These are phyloP conservation scores for Echinochloa phyllopogon DNA, from an alignment of 176 grass and related monocot genomes.

Conservation along the genomic window DNA sequence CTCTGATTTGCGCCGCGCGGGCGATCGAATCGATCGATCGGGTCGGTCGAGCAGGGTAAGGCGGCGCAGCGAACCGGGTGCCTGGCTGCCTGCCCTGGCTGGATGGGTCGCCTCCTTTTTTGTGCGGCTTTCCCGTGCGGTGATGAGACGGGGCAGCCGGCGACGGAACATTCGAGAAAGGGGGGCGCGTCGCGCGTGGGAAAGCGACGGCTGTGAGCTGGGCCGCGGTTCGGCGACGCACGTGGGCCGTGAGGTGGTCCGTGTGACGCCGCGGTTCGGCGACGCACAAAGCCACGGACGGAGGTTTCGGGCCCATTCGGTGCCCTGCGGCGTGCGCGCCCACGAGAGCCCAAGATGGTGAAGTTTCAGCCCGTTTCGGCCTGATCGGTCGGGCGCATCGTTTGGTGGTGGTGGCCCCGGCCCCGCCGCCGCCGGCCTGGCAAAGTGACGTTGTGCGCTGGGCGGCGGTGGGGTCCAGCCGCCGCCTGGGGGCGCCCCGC, in stretches of 20 bases:
- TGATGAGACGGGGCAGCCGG: constrained; percentile 31
- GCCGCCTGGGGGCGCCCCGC: constrained; percentile 7
- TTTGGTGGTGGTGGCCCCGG: too few relatives aligned
- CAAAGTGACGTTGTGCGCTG: constrained; percentile 2
- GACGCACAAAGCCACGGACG: too few relatives aligned
- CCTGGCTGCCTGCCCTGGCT: too few relatives aligned
- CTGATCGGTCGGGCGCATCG: not conserved
- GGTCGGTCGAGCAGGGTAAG: not conserved
- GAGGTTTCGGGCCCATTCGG: too few relatives aligned
- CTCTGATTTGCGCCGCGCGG: not conserved
- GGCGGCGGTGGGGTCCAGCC: constrained; percentile 40
- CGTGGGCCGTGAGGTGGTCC: too few relatives aligned
- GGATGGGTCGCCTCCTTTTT: not conserved
- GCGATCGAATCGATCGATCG: not conserved
- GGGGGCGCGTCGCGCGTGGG: constrained; percentile 6
- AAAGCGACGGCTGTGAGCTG: not conserved
- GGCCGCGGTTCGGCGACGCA: not conserved
- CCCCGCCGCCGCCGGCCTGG: not conserved
- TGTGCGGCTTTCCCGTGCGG: constrained; percentile 34
- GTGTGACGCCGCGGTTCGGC: too few relatives aligned
- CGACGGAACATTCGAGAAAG: constrained; percentile 69
- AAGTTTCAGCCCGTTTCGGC: not conserved
- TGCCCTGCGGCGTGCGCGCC: too few relatives aligned
- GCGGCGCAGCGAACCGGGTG: not conserved
- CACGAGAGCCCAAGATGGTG: not conserved